phyloP scores from a whole-genome alignment of 2,329 filamentous ascomycete species.

The Penicillium sp. region DNA sequence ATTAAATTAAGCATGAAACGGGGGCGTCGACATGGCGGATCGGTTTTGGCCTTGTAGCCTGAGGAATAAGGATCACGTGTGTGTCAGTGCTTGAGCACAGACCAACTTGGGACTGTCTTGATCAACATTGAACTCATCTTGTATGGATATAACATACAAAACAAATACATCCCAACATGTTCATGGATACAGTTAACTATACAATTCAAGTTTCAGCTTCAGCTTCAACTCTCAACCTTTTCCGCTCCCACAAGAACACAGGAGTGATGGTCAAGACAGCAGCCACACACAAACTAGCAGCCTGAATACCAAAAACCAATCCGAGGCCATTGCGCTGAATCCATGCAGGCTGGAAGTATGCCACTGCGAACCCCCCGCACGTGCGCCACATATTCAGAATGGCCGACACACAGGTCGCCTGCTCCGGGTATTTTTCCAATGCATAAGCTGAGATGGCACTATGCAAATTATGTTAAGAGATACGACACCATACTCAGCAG shows the following conservation, averaged over 20 bases:
- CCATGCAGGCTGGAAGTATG: slow-evolving; percentile 40
- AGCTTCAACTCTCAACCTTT: background rate
- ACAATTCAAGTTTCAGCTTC: background rate
- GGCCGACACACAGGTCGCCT: slow-evolving; percentile 35
- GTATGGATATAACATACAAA: background rate
- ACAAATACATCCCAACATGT: background rate
- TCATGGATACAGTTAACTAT: background rate
- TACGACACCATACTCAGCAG: background rate
- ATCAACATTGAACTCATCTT: background rate
- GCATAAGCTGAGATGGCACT: slow-evolving; percentile 38
- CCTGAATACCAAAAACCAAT: slow-evolving; percentile 36
- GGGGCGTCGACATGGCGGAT: background rate
- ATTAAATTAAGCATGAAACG: slow-evolving; percentile 6
- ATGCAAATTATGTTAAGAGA: background rate
- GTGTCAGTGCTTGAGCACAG: background rate
- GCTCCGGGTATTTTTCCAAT: slow-evolving; percentile 37
- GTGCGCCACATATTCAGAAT: slow-evolving; percentile 43
- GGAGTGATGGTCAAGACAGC: slow-evolving; percentile 29
- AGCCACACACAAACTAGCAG: slow-evolving; percentile 28
- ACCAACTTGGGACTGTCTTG: background rate
- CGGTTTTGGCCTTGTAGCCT: background rate
- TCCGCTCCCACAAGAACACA: slow-evolving; percentile 16
- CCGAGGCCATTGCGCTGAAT: slow-evolving; percentile 32
- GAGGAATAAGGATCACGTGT: background rate
- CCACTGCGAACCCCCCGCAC: slow-evolving; percentile 39